phyloP scores from a whole-genome alignment of 768 basidiomycete genomes.

The Panaeolus cyanescens region DNA sequence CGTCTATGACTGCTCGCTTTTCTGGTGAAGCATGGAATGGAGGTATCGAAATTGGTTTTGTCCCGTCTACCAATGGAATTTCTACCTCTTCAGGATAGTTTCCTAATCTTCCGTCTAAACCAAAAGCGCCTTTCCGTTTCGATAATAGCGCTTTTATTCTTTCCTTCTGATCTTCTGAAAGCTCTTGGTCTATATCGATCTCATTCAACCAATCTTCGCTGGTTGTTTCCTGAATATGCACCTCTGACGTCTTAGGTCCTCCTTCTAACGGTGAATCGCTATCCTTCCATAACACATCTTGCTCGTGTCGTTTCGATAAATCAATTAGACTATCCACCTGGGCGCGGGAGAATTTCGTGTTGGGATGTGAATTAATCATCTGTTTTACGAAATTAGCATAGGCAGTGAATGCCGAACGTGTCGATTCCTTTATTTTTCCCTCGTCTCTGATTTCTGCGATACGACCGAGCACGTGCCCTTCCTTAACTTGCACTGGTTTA shows the following conservation, averaged over 20 bases:
- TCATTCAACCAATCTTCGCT: neutral
- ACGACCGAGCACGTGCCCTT: too few species aligned
- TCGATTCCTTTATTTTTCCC: too few species aligned
- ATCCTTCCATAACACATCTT: too few species aligned
- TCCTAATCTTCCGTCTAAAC: conserved; percentile 33
- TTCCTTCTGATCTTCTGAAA: neutral
- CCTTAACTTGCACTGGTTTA: too few species aligned
- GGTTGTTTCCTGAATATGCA: conserved; percentile 13
- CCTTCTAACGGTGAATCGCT: conserved; percentile 24
- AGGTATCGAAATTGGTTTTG: too few species aligned
- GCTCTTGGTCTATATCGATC: conserved; percentile 9
- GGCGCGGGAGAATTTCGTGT: too few species aligned
- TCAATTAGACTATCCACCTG: too few species aligned
- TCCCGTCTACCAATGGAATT: conserved; percentile 24
- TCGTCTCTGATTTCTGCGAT: too few species aligned
- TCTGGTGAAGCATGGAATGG: conserved; percentile 29
- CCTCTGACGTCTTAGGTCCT: conserved; percentile 30
- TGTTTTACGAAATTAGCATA: too few species aligned
- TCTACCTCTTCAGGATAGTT: conserved; percentile 20
- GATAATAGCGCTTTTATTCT: conserved; percentile 15
- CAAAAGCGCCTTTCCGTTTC: conserved; percentile 22
- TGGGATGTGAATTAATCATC: too few species aligned
- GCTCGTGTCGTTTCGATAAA: too few species aligned
- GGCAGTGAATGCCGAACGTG: too few species aligned
- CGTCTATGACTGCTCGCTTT: conserved; percentile 23